A percentile compares a stretch with the other conserved stretches of the same genome.
phyloP scores from a whole-genome alignment of 2,329 filamentous ascomycete genomes.

The Colletotrichum brevisporum region DNA sequence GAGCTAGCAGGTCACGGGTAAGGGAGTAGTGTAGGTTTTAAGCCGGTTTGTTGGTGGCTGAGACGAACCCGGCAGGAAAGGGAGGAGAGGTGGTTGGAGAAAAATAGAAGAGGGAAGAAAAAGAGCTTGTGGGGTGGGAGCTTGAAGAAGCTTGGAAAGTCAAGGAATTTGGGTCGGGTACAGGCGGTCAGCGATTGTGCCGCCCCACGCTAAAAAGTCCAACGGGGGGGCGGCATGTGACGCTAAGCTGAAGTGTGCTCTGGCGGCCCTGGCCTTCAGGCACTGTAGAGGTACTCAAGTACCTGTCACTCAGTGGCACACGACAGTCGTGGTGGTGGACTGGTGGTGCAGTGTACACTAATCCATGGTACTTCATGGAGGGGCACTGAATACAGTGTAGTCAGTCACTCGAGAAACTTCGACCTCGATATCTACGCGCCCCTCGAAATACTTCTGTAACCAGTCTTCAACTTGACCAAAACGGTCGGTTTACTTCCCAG shows the following conservation, averaged over 20 bases:
- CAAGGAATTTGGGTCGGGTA: slow-evolving; percentile 27
- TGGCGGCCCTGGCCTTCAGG: too few relatives aligned
- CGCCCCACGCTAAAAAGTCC: slow-evolving; percentile 30
- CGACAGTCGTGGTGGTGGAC: too few relatives aligned
- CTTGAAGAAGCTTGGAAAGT: slow-evolving; percentile 37
- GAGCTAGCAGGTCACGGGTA: slow-evolving; percentile 27
- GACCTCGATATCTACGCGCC: slow-evolving; percentile 6
- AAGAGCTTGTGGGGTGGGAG: slow-evolving; percentile 37
- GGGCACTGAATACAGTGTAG: slow-evolving; percentile 19
- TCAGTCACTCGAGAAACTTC: slow-evolving; percentile 21
- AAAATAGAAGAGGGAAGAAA: slow-evolving; percentile 32
- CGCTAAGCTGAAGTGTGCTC: slow-evolving; percentile 5
- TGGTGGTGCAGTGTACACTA: too few relatives aligned
- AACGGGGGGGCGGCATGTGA: slow-evolving; percentile 33
- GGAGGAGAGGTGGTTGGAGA: slow-evolving; percentile 35
- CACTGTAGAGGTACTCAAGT: background rate
- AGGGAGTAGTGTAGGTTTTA: slow-evolving; percentile 27
- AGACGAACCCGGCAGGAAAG: slow-evolving; percentile 16
- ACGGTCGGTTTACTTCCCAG: background rate
- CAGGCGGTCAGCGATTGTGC: slow-evolving; percentile 36
- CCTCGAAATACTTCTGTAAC: background rate
- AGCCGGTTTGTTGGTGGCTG: slow-evolving; percentile 34
- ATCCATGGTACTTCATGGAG: slow-evolving; percentile 33
- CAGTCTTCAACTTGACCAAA: background rate
- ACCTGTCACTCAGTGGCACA: background rate